These are phyloP conservation scores for Fagopyrum homotropicum DNA, from an alignment of 148 eudicot species.

Conservation along the genomic window DNA sequence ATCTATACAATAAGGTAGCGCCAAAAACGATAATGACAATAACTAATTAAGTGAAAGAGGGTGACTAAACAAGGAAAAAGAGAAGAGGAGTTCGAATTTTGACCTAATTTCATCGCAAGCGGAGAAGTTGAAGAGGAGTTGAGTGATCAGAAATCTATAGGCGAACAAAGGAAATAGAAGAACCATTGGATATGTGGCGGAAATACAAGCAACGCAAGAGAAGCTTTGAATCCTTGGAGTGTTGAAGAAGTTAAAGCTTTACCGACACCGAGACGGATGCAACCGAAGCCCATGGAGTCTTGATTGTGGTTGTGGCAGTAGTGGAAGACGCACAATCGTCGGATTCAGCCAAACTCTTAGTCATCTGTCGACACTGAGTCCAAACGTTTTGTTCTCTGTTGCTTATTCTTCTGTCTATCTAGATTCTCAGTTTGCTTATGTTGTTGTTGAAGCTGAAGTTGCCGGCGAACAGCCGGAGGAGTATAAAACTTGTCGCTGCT, in stretches of 20 bases:
- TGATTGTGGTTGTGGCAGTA: constrained; percentile 17
- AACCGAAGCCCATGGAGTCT: constrained; percentile 17
- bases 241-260: background rate
- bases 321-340: constrained; percentile 30
- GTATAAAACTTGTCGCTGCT: constrained; percentile 58
- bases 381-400: constrained; percentile 12
- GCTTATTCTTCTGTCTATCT: constrained; percentile 20
- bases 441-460: constrained; percentile 39
- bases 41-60: background rate
- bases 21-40: background rate
- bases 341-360: constrained; percentile 22
- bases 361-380: constrained; percentile 13
- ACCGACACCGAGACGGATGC: constrained; percentile 14
- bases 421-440: constrained; percentile 15
- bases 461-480: constrained; percentile 64
- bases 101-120: constrained; percentile 6
- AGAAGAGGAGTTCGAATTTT: background rate
- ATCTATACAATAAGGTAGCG: background rate
- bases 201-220: background rate
- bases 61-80: background rate
- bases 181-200: background rate
- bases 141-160: background rate
- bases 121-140: background rate
- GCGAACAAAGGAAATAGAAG: background rate
- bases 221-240: background rate